Conservation (phyloP, 1,139 yeast species). For the Magnusiomyces tetraspermus region DNA sequence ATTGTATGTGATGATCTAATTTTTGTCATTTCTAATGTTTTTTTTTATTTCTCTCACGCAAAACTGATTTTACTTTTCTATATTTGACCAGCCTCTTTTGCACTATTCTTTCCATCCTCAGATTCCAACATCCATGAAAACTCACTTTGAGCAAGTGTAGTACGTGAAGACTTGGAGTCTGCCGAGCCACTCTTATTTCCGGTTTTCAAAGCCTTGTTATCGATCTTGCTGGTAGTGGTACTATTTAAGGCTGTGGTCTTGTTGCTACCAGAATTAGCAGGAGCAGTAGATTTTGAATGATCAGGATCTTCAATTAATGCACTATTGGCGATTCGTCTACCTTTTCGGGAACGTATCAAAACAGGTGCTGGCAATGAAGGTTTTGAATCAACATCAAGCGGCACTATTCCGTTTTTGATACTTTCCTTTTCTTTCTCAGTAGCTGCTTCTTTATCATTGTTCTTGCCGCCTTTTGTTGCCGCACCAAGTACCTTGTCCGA, state of each 20-base stretch:
- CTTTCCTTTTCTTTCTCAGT: neutral
- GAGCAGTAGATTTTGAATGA: too few species aligned
- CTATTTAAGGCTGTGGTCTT: too few species aligned
- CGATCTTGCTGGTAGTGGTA: neutral
- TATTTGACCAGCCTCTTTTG: too few species aligned
- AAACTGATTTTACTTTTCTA: too few species aligned
- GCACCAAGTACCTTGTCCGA: too few species aligned
- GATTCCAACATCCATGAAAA: slow-evolving; percentile 14
- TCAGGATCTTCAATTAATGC: neutral
- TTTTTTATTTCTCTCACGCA: too few species aligned
- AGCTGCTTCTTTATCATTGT: neutral
- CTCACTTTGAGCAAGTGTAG: slow-evolving; percentile 13
- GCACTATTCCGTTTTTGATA: neutral
- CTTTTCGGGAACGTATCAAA: neutral
- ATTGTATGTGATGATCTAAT: too few species aligned
- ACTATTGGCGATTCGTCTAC: neutral
- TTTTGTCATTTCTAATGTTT: too few species aligned
- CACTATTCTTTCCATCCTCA: too few species aligned
- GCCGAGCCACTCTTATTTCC: neutral
- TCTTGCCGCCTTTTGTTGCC: too few species aligned
- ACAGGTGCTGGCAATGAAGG: neutral
- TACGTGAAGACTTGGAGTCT: slow-evolving; percentile 5
- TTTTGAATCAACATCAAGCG: neutral
- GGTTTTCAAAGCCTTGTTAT: neutral
- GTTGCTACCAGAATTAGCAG: too few species aligned